Evolutionary conservation across 345 rosid species (phyloP).

Genomic region (Geranium rotundifolium): DNA sequence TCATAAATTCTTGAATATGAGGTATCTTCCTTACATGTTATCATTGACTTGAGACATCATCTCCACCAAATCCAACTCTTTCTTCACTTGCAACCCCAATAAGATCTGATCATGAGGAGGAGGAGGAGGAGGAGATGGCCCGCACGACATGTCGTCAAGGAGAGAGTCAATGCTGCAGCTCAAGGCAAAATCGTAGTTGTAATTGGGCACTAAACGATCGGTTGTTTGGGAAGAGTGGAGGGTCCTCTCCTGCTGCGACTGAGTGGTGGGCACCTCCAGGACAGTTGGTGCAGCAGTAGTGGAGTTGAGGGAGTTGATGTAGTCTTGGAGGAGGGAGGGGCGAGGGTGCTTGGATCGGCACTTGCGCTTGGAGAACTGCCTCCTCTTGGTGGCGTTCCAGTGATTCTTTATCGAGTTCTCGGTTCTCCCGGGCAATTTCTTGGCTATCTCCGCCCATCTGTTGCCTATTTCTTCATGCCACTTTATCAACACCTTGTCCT

Average conservation of each 20-base stretch:
- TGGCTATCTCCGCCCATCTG: constrained; percentile 98
- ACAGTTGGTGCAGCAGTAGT: background rate
- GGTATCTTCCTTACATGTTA: background rate
- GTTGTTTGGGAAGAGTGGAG: constrained; percentile 12
- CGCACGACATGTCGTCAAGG: constrained; percentile 31
- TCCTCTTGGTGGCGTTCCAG: constrained; percentile 95
- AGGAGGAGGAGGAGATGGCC: too few species aligned
- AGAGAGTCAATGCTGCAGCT: constrained; percentile 56
- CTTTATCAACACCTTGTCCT: constrained; percentile 63
- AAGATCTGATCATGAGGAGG: background rate
- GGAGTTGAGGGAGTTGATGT: constrained; percentile 72
- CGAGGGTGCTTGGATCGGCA: constrained; percentile 69
- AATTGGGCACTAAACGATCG: constrained; percentile 40
- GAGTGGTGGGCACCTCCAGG: background rate
- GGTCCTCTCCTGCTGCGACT: background rate
- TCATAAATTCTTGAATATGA: too few species aligned
- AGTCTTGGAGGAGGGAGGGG: constrained; percentile 72
- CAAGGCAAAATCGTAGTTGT: constrained; percentile 38
- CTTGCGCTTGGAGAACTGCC: constrained; percentile 75
- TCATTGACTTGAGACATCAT: constrained; percentile 34
- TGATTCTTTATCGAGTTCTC: constrained; percentile 99
- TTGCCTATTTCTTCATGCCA: constrained; percentile 83
- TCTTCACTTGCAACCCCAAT: constrained; percentile 20
- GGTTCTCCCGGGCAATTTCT: constrained; percentile 84
- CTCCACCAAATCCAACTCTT: constrained; percentile 51